A percentile compares a stretch with the other conserved stretches of the same genome.
phyloP scores from a whole-genome alignment of 495 filamentous ascomycete species.

The Neurospora sp. region DNA sequence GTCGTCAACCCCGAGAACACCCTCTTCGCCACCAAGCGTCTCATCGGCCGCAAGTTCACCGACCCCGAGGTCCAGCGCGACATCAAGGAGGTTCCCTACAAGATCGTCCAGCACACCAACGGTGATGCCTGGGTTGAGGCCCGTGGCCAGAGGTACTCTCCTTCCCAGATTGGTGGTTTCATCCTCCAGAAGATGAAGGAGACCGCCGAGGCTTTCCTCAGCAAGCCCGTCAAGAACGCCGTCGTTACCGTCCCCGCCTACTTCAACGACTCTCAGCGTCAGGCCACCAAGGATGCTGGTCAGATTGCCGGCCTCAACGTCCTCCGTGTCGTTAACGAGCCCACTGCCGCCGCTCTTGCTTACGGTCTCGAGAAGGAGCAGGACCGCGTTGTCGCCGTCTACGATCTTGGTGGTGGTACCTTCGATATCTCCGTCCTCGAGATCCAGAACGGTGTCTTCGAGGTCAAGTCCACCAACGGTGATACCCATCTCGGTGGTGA shows the following conservation, averaged over 20 bases:
- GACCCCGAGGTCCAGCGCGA: slow-evolving; percentile 95
- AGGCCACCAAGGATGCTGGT: slow-evolving; percentile 96
- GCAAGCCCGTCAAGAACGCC: slow-evolving; percentile 85
- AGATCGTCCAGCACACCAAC: slow-evolving; percentile 97
- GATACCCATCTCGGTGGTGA: slow-evolving; percentile 97
- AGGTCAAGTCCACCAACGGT: slow-evolving; percentile 98
- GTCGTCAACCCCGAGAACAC: slow-evolving; percentile 99
- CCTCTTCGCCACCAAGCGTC: slow-evolving; percentile 97
- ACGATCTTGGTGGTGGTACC: slow-evolving; percentile 97
- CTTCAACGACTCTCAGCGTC: slow-evolving; percentile 97
- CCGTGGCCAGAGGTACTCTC: slow-evolving; percentile 94
- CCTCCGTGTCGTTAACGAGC: slow-evolving; percentile 94
- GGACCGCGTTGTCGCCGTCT: slow-evolving; percentile 87
- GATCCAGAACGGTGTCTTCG: slow-evolving; percentile 96
- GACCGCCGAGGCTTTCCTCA: slow-evolving; percentile 84
- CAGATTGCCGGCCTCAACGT: slow-evolving; percentile 94
- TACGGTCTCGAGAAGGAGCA: slow-evolving; percentile 92
- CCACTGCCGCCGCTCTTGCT: slow-evolving; percentile 86
- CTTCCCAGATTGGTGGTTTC: slow-evolving; percentile 96
- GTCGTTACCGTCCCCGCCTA: slow-evolving; percentile 95
- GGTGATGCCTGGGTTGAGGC: slow-evolving; percentile 97
- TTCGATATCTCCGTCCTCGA: slow-evolving; percentile 98
- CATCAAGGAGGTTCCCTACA: slow-evolving; percentile 97
- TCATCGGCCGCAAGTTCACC: slow-evolving; percentile 97
- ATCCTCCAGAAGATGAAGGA: slow-evolving; percentile 98